phyloP scores from a whole-genome alignment of 192 early-diverging fungal species.

The Lunasporangiospora selenospora region DNA sequence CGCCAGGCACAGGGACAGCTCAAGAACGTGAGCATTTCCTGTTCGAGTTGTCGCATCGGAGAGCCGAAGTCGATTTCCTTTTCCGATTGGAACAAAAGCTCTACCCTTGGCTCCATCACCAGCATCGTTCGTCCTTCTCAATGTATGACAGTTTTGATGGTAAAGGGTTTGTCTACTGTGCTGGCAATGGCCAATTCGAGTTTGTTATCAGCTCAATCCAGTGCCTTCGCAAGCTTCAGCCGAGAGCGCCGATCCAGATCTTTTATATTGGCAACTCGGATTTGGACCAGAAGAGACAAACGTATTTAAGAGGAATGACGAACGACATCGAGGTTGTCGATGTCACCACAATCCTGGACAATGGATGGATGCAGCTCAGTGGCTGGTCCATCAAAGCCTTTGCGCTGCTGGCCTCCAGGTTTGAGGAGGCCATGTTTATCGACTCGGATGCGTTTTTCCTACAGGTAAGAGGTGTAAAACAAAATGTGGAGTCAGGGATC shows the following conservation, averaged over 20 bases:
- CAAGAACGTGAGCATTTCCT: slow-evolving; percentile 2
- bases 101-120: slow-evolving; percentile 11
- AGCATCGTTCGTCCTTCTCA: slow-evolving; percentile 9
- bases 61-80: slow-evolving; percentile 28
- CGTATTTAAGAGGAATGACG: slow-evolving; percentile 18
- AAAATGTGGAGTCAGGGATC: too few relatives aligned
- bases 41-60: not conserved
- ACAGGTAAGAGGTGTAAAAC: slow-evolving; percentile 8
- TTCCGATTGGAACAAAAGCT: slow-evolving; percentile 11
- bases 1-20: not conserved
- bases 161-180: slow-evolving; percentile 53
- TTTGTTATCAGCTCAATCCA: slow-evolving; percentile 36
- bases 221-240: slow-evolving; percentile 43
- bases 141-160: slow-evolving; percentile 9
- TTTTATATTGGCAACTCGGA: slow-evolving; percentile 55
- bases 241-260: slow-evolving; percentile 61
- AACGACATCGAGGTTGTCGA: slow-evolving; percentile 33
- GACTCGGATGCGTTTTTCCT: slow-evolving; percentile 71
- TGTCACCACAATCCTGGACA: slow-evolving; percentile 34
- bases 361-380: slow-evolving; percentile 40
- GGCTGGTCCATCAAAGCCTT: slow-evolving; percentile 73
- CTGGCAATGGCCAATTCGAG: slow-evolving; percentile 49
- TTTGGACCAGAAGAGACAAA: slow-evolving; percentile 18
- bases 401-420: slow-evolving; percentile 62
- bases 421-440: slow-evolving; percentile 63